A percentile compares a stretch with the other conserved stretches of the same genome.
Conservation (phyloP, 1,284 basidiomycete species). For the Leccinum ponderosum region DNA sequence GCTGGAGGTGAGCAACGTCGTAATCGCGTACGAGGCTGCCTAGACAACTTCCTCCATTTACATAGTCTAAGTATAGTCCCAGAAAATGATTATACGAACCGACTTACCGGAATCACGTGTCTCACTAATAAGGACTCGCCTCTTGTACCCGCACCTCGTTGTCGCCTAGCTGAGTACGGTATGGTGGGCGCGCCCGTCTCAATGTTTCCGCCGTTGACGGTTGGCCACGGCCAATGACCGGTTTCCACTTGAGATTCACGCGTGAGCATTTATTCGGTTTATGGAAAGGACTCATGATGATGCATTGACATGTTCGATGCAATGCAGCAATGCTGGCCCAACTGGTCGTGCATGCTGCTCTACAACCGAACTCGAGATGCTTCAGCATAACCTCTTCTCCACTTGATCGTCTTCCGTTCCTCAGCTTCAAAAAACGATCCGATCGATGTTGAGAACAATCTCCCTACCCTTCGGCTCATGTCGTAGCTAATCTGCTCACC, state of each 20-base stretch:
- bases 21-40: constrained; percentile 9
- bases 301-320: not conserved
- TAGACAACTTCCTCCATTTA: no score
- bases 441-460: not conserved
- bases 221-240: constrained; percentile 9
- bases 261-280: not conserved
- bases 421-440: not conserved
- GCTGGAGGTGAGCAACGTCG: constrained; percentile 21
- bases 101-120: no score
- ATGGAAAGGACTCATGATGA: not conserved
- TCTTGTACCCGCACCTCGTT: no score
- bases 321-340: no score
- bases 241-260: constrained; percentile 29
- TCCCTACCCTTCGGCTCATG: not conserved
- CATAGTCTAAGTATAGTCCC: no score
- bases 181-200: not conserved
- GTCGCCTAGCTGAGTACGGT: no score
- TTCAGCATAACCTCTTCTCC: not conserved
- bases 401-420: not conserved
- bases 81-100: no score
- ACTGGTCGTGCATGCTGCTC: not conserved
- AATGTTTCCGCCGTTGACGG: not conserved
- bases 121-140: no score
- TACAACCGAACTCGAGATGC: not conserved
- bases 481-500: not conserved